phyloP scores from a whole-genome alignment of 2,329 filamentous ascomycete species.

The Fusarium sp. region DNA sequence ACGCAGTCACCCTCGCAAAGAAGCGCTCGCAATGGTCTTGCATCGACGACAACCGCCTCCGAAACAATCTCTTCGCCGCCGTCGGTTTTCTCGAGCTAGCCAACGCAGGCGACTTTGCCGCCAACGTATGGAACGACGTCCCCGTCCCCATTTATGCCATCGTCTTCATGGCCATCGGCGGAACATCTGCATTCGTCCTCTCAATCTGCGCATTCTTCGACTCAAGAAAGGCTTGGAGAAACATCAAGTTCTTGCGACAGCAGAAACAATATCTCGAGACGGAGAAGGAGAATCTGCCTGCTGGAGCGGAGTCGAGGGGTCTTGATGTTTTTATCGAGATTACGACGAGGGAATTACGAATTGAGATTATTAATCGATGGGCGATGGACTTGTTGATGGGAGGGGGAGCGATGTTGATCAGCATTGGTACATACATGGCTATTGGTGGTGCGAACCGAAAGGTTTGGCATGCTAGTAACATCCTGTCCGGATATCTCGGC shows the following conservation, averaged over 20 bases:
- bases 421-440: conserved; percentile 62
- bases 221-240: conserved; percentile 53
- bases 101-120: conserved; percentile 66
- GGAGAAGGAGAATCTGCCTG: conserved; percentile 19
- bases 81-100: conserved; percentile 64
- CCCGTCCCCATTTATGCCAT: conserved; percentile 60
- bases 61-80: conserved; percentile 44
- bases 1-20: conserved; percentile 28
- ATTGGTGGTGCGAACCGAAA: conserved; percentile 57
- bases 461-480: conserved; percentile 59
- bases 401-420: conserved; percentile 58
- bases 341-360: conserved; percentile 58
- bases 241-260: conserved; percentile 54
- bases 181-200: conserved; percentile 55
- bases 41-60: conserved; percentile 29
- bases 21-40: conserved; percentile 7
- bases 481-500: conserved; percentile 65
- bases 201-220: conserved; percentile 58
- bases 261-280: conserved; percentile 51
- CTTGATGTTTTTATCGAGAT: conserved; percentile 54
- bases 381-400: conserved; percentile 62
- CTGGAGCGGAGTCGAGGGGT: conserved; percentile 18
- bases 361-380: conserved; percentile 60
- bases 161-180: conserved; percentile 63
- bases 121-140: conserved; percentile 64